Evolutionary conservation across 2,329 filamentous ascomycete species (phyloP).

Genomic region (Clonostachys solani): DNA sequence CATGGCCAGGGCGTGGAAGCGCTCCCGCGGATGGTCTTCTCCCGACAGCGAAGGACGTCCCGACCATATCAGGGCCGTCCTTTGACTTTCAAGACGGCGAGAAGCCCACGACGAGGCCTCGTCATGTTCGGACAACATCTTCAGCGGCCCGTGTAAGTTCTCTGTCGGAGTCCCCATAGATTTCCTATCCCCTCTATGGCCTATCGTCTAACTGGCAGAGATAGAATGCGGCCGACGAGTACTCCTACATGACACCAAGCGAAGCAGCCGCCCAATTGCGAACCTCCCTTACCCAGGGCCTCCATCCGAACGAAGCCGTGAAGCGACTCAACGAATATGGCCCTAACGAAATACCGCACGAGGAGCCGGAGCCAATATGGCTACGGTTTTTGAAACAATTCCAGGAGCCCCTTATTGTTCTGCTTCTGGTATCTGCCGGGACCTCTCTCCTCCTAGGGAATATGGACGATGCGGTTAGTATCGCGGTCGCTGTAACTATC

Average conservation of each 20-base stretch:
- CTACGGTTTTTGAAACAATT: constrained; percentile 95
- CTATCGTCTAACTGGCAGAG: not conserved
- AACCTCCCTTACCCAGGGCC: constrained; percentile 79
- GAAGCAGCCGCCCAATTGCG: constrained; percentile 74
- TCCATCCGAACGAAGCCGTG: constrained; percentile 77
- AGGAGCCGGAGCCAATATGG: constrained; percentile 92
- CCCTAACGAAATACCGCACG: constrained; percentile 90
- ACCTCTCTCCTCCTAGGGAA: constrained; percentile 91
- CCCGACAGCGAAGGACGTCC: constrained; percentile 18
- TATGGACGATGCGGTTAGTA: constrained; percentile 90
- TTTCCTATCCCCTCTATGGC: constrained; percentile 6
- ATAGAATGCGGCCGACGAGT: constrained; percentile 55
- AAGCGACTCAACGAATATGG: constrained; percentile 77
- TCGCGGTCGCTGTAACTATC: constrained; percentile 92
- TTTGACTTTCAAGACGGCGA: constrained; percentile 16
- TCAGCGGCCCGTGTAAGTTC: constrained; percentile 48
- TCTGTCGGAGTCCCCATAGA: not conserved
- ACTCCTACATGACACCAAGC: constrained; percentile 64
- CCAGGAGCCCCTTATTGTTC: constrained; percentile 87
- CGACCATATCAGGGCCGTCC: constrained; percentile 21
- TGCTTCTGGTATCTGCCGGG: constrained; percentile 84
- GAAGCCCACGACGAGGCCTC: constrained; percentile 16
- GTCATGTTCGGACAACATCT: constrained; percentile 45
- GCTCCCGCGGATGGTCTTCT: constrained; percentile 21
- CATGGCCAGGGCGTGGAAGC: constrained; percentile 26